A percentile compares a stretch with the other conserved stretches of the same genome.
phyloP scores from a whole-genome alignment of 2,329 filamentous ascomycete genomes.

The Cladosporium phlei region DNA sequence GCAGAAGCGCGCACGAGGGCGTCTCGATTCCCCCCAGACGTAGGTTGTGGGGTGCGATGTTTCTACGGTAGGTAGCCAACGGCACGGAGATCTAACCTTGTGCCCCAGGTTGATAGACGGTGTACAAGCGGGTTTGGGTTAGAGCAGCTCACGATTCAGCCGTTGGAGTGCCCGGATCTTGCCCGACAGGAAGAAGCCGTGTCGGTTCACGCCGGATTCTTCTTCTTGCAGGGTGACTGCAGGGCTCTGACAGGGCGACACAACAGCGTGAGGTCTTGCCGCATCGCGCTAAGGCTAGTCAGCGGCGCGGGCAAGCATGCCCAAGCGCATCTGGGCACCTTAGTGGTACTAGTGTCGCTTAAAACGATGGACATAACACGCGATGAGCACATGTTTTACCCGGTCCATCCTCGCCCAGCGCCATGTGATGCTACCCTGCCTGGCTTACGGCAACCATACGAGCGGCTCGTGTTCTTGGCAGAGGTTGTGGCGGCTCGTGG shows the following conservation, averaged over 20 bases:
- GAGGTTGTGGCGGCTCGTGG: too few species aligned
- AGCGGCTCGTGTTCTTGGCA: conserved; percentile 5
- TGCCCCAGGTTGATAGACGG: conserved; percentile 9
- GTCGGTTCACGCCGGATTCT: too few species aligned
- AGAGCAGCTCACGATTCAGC: neutral
- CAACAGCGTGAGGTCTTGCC: too few species aligned
- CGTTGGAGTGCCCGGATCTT: neutral
- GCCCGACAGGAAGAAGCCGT: conserved; percentile 4
- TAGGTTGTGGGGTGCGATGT: neutral
- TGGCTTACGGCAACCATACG: conserved; percentile 2
- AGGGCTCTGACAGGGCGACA: too few species aligned
- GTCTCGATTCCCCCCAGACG: too few species aligned
- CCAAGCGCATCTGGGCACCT: conserved; percentile 4
- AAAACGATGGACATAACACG: neutral
- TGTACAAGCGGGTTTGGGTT: neutral
- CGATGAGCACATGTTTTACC: neutral
- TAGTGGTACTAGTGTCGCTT: conserved; percentile 13
- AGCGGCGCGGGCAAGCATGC: neutral
- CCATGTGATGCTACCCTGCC: neutral
- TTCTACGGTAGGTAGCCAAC: neutral
- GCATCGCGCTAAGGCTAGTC: neutral
- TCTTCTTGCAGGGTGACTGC: too few species aligned
- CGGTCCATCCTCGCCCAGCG: conserved; percentile 9
- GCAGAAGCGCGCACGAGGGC: conserved; percentile 4
- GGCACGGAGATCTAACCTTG: neutral